Conservation (phyloP, 2,329 filamentous ascomycete genomes). For the Coniella lustricola region DNA sequence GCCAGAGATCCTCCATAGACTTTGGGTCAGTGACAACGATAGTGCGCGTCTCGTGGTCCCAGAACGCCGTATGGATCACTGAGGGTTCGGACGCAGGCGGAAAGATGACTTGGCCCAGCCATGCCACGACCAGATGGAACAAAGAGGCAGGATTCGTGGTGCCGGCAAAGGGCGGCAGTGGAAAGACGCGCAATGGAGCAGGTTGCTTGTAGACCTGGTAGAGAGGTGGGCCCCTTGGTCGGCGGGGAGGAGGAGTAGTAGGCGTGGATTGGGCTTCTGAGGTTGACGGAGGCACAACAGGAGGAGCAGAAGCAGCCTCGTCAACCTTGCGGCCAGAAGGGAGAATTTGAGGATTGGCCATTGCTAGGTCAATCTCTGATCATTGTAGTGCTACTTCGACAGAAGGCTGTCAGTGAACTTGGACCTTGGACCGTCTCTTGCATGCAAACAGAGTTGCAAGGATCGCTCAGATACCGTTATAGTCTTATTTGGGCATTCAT, state of each 20-base stretch:
- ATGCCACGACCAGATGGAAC: slow-evolving; percentile 70
- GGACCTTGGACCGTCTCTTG: slow-evolving; percentile 8
- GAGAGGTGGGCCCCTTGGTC: slow-evolving; percentile 27
- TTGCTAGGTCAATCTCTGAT: slow-evolving; percentile 28
- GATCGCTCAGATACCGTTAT: slow-evolving; percentile 92
- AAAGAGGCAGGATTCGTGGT: slow-evolving; percentile 89
- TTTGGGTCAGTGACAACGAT: slow-evolving; percentile 74
- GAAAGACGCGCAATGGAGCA: slow-evolving; percentile 72
- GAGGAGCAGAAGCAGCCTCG: slow-evolving; percentile 14
- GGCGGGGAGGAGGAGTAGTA: slow-evolving; percentile 10
- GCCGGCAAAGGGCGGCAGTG: slow-evolving; percentile 79
- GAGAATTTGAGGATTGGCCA: slow-evolving; percentile 32
- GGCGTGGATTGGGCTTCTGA: slow-evolving; percentile 15
- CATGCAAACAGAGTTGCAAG: slow-evolving; percentile 1
- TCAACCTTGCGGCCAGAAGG: slow-evolving; percentile 2
- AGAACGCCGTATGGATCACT: slow-evolving; percentile 63
- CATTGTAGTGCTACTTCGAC: slow-evolving; percentile 37
- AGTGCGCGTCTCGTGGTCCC: slow-evolving; percentile 74
- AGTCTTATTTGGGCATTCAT: slow-evolving; percentile 69
- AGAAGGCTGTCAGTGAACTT: slow-evolving; percentile 8
- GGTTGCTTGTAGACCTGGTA: slow-evolving; percentile 76
- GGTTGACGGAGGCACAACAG: slow-evolving; percentile 13
- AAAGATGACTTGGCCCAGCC: slow-evolving; percentile 66
- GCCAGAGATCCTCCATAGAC: slow-evolving; percentile 79
- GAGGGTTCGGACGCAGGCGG: slow-evolving; percentile 58